These are phyloP conservation scores for Haplosporangium gracile DNA, from an alignment of 192 early-diverging fungal genomes.

Conservation along the genomic window DNA sequence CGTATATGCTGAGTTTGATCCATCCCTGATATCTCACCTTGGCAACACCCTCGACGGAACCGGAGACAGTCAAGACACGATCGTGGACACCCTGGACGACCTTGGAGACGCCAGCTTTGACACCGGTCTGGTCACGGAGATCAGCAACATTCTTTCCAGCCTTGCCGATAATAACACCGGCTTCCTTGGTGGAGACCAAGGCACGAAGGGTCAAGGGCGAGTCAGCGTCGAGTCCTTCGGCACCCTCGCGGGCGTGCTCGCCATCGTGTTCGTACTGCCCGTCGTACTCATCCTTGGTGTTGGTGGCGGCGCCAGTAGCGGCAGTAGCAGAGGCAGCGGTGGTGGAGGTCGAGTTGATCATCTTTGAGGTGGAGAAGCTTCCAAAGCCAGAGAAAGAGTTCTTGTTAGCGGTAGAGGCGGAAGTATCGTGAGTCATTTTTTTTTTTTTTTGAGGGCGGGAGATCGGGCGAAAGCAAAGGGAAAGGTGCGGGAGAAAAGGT, in stretches of 20 bases:
- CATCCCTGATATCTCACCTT: constrained; percentile 58
- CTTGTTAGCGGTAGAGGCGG: constrained; percentile 7
- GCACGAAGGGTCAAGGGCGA: constrained; percentile 68
- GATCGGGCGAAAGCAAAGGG: neutral
- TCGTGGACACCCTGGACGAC: constrained; percentile 90
- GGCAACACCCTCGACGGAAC: constrained; percentile 78
- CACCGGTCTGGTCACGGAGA: constrained; percentile 86
- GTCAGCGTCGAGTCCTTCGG: constrained; percentile 22
- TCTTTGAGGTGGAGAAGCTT: constrained; percentile 9
- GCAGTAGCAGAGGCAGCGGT: neutral
- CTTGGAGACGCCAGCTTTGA: constrained; percentile 94
- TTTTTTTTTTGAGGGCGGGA: neutral
- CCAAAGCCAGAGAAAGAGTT: neutral
- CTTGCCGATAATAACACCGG: constrained; percentile 88
- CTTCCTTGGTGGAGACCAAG: constrained; percentile 94
- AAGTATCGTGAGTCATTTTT: constrained; percentile 20
- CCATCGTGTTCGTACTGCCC: constrained; percentile 24
- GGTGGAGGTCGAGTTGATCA: constrained; percentile 12
- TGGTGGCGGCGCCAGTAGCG: neutral
- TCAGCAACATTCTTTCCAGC: constrained; percentile 90
- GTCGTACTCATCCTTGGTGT: constrained; percentile 9
- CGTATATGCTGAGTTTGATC: neutral
- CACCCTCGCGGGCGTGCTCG: constrained; percentile 5
- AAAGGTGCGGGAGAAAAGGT: neutral
- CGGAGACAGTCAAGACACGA: constrained; percentile 82